These are phyloP conservation scores for Aureobasidium vineae DNA, from an alignment of 2,329 filamentous ascomycete genomes.

Conservation along the genomic window DNA sequence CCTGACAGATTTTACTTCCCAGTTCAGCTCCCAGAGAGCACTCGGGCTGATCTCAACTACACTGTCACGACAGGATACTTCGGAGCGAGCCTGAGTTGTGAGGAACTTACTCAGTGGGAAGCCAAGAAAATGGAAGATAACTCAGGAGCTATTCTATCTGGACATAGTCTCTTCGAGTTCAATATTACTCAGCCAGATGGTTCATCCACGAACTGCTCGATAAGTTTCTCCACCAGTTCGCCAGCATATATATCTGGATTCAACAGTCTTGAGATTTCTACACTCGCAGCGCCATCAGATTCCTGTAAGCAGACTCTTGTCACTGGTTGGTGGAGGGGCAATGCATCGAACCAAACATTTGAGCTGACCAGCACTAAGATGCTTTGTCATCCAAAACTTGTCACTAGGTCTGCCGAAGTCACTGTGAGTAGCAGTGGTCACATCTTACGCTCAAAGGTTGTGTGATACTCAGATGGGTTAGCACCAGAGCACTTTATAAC, in stretches of 20 bases:
- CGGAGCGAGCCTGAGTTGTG: slow-evolving; percentile 42
- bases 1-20: slow-evolving; percentile 50
- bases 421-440: not conserved
- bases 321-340: not conserved
- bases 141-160: not conserved
- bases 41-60: slow-evolving; percentile 28
- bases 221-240: slow-evolving; percentile 25
- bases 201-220: slow-evolving; percentile 39
- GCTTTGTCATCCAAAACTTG: slow-evolving; percentile 35
- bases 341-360: not conserved
- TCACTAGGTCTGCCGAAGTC: not conserved
- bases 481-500: not conserved
- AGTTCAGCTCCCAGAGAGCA: not conserved
- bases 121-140: not conserved
- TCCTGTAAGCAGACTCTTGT: not conserved
- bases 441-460: not conserved
- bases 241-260: not conserved
- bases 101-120: not conserved
- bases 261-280: not conserved
- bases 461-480: not conserved
- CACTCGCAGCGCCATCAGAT: not conserved
- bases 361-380: slow-evolving; percentile 28
- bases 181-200: not conserved
- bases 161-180: not conserved
- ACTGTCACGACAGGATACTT: slow-evolving; percentile 39